These are phyloP conservation scores for Diplodia corticola DNA, from an alignment of 2,329 filamentous ascomycete species.

Conservation along the genomic window DNA sequence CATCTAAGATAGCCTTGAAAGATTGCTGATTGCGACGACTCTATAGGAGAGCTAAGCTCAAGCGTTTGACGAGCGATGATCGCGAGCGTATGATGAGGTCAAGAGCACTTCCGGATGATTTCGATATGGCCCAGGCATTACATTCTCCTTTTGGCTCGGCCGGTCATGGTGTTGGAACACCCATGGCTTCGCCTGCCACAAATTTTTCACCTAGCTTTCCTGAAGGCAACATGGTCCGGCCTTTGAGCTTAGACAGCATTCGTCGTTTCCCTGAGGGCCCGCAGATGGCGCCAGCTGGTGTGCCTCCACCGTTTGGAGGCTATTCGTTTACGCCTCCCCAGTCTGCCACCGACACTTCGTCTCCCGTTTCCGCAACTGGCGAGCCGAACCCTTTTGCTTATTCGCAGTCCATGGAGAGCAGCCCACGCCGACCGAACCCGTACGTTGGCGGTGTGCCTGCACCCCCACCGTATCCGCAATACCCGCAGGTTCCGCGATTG, in stretches of 20 bases:
- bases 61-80: constrained; percentile 61
- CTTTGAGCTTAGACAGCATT: constrained; percentile 68
- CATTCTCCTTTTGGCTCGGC: constrained; percentile 54
- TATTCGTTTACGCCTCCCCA: constrained; percentile 64
- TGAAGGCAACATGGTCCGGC: constrained; percentile 64
- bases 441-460: constrained; percentile 29
- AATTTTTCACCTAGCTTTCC: constrained; percentile 42
- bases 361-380: constrained; percentile 45
- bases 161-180: constrained; percentile 46
- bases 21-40: neutral
- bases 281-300: constrained; percentile 65
- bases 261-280: constrained; percentile 64
- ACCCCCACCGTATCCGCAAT: constrained; percentile 30
- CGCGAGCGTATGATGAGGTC: constrained; percentile 63
- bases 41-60: constrained; percentile 60
- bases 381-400: constrained; percentile 45
- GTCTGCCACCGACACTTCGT: constrained; percentile 50
- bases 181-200: constrained; percentile 49
- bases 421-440: constrained; percentile 41
- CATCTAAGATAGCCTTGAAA: neutral
- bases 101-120: constrained; percentile 59
- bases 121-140: constrained; percentile 61
- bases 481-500: constrained; percentile 43
- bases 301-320: constrained; percentile 67
- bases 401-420: constrained; percentile 37